These are phyloP conservation scores for Termitomyces sp. DNA, from an alignment of 768 basidiomycete genomes.

Conservation along the genomic window DNA sequence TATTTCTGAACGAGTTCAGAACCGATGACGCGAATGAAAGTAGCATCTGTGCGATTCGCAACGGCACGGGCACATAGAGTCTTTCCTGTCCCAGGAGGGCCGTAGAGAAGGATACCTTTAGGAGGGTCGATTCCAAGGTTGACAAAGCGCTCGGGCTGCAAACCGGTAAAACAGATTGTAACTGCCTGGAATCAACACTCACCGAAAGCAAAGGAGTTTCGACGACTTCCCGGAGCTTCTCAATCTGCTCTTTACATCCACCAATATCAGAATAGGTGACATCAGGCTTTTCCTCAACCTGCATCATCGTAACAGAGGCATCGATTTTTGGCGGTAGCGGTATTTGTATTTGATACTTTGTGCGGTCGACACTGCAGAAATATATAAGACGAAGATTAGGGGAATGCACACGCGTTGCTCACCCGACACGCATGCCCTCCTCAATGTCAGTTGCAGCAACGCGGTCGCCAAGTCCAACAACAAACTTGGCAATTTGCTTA, in stretches of 20 bases:
- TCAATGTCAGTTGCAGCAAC: slow-evolving; percentile 98
- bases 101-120: slow-evolving; percentile 94
- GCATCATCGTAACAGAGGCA: slow-evolving; percentile 99
- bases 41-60: slow-evolving; percentile 97
- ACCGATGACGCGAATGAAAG: slow-evolving; percentile 98
- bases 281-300: slow-evolving; percentile 97
- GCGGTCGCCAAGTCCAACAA: slow-evolving; percentile 93
- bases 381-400: neutral
- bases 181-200: slow-evolving; percentile 21
- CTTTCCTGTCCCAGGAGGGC: slow-evolving; percentile 97
- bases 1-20: slow-evolving; percentile 99
- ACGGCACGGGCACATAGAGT: slow-evolving; percentile 98
- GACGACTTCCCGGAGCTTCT: slow-evolving; percentile 97
- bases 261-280: slow-evolving; percentile 98
- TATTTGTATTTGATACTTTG: slow-evolving; percentile 98
- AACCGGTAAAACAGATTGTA: slow-evolving; percentile 9
- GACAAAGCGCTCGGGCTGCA: slow-evolving; percentile 96
- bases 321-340: slow-evolving; percentile 98
- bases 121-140: slow-evolving; percentile 98
- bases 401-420: slow-evolving; percentile 23
- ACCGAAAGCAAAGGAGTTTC: slow-evolving; percentile 94
- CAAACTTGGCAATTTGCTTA: slow-evolving; percentile 99
- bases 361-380: slow-evolving; percentile 75
- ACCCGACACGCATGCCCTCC: slow-evolving; percentile 99
- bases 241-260: slow-evolving; percentile 99